phyloP scores from a whole-genome alignment of 306 rosid genomes.

The Trifolium fragiferum region DNA sequence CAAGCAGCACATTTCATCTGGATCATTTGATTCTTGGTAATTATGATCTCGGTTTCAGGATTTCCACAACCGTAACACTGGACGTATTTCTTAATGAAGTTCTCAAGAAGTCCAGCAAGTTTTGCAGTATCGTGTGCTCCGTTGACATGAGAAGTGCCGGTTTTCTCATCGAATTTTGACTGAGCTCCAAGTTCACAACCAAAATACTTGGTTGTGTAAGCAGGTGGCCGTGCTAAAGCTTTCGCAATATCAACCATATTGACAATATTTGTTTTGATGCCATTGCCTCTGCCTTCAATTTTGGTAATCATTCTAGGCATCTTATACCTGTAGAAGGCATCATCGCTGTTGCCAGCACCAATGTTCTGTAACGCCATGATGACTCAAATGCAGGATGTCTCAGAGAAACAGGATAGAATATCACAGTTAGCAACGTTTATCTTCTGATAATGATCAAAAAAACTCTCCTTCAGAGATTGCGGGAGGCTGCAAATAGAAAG shows the following conservation, averaged over 20 bases:
- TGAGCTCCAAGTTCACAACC: conserved; percentile 76
- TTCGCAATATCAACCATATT: conserved; percentile 77
- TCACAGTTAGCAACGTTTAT: conserved; percentile 19
- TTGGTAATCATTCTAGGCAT: conserved; percentile 77
- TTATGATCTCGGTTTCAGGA: conserved; percentile 69
- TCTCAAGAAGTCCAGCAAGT: conserved; percentile 78
- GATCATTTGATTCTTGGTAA: conserved; percentile 69
- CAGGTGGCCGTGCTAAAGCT: conserved; percentile 70
- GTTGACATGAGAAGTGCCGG: conserved; percentile 70
- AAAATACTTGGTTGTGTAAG: conserved; percentile 72
- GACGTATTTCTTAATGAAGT: conserved; percentile 66
- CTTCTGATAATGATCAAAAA: background rate
- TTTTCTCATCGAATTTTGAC: conserved; percentile 73
- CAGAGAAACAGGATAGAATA: conserved; percentile 23
- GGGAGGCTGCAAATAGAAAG: conserved; percentile 52
- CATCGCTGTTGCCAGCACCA: conserved; percentile 70
- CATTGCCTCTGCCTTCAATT: conserved; percentile 79
- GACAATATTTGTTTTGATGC: conserved; percentile 72
- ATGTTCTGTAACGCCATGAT: conserved; percentile 73
- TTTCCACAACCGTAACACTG: conserved; percentile 75
- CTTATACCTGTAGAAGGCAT: conserved; percentile 79
- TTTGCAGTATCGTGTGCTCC: conserved; percentile 76
- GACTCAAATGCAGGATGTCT: conserved; percentile 35
- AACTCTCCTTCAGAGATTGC: conserved; percentile 37
- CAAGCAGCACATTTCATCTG: conserved; percentile 76